Conservation (phyloP, 306 rosid species). For the Senna siamea region DNA sequence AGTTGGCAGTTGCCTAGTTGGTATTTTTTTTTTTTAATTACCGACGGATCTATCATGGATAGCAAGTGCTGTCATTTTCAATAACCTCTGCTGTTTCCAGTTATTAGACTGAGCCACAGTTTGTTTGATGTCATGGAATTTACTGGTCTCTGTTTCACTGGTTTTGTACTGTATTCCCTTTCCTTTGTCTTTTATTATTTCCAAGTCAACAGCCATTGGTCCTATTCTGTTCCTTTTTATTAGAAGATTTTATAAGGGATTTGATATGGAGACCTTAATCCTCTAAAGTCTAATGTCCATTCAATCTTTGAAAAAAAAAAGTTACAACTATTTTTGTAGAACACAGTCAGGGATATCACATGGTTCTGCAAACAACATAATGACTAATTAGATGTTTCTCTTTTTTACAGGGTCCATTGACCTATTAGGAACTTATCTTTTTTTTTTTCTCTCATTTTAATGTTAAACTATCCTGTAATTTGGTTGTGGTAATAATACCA, state of each 20-base stretch:
- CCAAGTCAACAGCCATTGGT: no score
- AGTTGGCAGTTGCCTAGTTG: neutral
- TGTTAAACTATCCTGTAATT: neutral
- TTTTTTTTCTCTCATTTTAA: neutral
- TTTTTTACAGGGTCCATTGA: neutral
- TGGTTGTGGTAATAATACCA: neutral
- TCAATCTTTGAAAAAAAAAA: no score
- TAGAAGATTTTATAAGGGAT: no score
- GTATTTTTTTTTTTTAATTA: neutral
- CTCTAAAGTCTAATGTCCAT: no score
- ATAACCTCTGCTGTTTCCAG: neutral
- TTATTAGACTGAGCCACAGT: neutral
- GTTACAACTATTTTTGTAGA: neutral
- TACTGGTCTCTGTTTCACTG: neutral
- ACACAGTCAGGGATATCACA: neutral
- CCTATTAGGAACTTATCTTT: neutral
- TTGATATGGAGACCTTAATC: no score
- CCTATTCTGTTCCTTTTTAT: no score
- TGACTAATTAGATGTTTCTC: neutral
- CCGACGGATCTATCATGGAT: no score
- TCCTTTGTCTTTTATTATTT: neutral
- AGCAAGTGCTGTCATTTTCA: slow-evolving; percentile 17
- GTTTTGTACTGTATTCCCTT: neutral
- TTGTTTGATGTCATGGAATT: neutral
- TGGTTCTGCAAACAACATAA: neutral